Evolutionary conservation across 176 grass and related monocot genomes (phyloP).

Genomic region (Avena eriantha): DNA sequence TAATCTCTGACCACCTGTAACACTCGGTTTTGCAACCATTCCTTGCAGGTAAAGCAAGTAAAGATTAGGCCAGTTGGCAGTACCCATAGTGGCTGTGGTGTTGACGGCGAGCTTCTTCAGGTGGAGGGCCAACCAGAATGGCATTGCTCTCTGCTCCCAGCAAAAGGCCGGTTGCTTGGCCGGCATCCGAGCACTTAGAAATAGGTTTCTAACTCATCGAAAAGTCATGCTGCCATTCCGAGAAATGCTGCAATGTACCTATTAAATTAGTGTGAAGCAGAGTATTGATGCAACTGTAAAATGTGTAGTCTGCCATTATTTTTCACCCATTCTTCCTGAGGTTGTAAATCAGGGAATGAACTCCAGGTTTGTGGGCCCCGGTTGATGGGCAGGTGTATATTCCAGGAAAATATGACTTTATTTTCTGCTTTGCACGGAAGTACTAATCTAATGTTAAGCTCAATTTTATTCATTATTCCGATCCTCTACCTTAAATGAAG

Average conservation of each 20-base stretch:
- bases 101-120: slow-evolving; percentile 82
- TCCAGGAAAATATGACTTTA: background rate
- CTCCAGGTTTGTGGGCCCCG: background rate
- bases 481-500: background rate
- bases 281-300: slow-evolving; percentile 1
- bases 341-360: slow-evolving; percentile 20
- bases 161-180: slow-evolving; percentile 72
- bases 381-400: slow-evolving; percentile 18
- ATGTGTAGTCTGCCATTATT: slow-evolving; percentile 17
- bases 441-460: slow-evolving; percentile 20
- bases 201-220: background rate
- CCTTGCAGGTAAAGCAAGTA: slow-evolving; percentile 78
- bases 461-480: slow-evolving; percentile 2
- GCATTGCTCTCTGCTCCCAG: slow-evolving; percentile 72
- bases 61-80: slow-evolving; percentile 63
- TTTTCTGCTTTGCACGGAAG: background rate
- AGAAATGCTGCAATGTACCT: slow-evolving; percentile 24
- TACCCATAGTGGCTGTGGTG: slow-evolving; percentile 76
- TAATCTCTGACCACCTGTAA: background rate
- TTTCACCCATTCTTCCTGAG: slow-evolving; percentile 1
- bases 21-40: slow-evolving; percentile 25
- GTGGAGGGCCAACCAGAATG: slow-evolving; percentile 55
- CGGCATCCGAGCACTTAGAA: slow-evolving; percentile 37
- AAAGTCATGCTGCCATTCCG: background rate
- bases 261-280: background rate